A percentile compares a stretch with the other conserved stretches of the same genome.
Conservation (phyloP, 2,329 filamentous ascomycete genomes). For the Lasiodiplodia hormozganensis region DNA sequence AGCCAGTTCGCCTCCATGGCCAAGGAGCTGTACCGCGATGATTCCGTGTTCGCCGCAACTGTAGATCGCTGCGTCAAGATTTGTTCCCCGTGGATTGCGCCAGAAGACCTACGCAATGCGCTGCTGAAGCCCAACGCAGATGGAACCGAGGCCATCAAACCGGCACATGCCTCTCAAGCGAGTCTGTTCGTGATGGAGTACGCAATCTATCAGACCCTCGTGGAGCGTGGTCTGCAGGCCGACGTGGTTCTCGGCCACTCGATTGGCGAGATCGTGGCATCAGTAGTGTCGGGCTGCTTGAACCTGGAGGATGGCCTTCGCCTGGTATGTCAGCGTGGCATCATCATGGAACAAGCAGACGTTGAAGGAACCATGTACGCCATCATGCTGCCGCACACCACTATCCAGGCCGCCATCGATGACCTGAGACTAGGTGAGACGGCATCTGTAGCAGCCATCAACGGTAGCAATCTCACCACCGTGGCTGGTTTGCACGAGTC, state of each 20-base stretch:
- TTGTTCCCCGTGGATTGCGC: not conserved
- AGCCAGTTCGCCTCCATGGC: constrained; percentile 35
- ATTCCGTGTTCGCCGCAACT: not conserved
- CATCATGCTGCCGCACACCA: not conserved
- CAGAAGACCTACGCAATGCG: too few species aligned
- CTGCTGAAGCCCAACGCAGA: too few species aligned
- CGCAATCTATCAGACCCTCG: too few species aligned
- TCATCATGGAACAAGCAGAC: not conserved
- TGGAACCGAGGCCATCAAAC: too few species aligned
- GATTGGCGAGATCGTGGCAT: constrained; percentile 51
- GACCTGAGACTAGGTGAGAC: not conserved
- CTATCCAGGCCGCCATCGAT: not conserved
- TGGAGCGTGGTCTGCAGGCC: constrained; percentile 37
- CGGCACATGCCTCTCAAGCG: too few species aligned
- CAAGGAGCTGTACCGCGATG: constrained; percentile 27
- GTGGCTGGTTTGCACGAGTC: not conserved
- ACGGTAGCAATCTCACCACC: not conserved
- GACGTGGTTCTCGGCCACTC: constrained; percentile 51
- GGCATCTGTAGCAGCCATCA: not conserved
- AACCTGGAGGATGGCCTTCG: constrained; percentile 44
- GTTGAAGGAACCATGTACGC: not conserved
- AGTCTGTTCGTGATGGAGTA: too few species aligned
- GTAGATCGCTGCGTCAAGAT: not conserved
- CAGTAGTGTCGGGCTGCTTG: constrained; percentile 44
- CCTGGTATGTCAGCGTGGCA: constrained; percentile 45